phyloP scores from a whole-genome alignment of 2,329 filamentous ascomycete species.

The Diaporthe ilicicola region DNA sequence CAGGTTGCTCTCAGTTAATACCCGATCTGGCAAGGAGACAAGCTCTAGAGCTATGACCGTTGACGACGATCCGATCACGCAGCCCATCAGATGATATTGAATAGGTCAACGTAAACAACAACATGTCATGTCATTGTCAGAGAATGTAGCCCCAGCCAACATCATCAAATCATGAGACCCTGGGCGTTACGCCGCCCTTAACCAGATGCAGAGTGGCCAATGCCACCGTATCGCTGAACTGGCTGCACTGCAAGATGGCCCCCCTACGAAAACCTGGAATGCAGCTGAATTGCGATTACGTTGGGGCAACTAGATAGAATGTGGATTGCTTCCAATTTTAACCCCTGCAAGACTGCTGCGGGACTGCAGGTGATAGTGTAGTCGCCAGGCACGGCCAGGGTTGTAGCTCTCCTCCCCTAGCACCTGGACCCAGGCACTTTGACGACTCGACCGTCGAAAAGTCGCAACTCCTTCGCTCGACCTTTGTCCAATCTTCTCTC shows the following conservation, averaged over 20 bases:
- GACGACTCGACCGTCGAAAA: background rate
- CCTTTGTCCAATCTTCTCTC: background rate
- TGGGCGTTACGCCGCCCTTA: constrained; percentile 2
- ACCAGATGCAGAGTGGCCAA: background rate
- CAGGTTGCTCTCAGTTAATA: constrained; percentile 5
- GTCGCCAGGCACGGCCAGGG: background rate
- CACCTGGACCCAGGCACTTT: background rate
- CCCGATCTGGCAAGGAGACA: constrained; percentile 15
- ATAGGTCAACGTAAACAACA: background rate
- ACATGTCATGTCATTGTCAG: constrained; percentile 3
- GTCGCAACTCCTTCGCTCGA: background rate
- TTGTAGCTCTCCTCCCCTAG: background rate
- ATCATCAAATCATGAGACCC: constrained; percentile 10
- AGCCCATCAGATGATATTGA: constrained; percentile 7
- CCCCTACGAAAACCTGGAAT: constrained; percentile 1
- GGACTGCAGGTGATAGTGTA: background rate
- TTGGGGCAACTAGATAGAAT: background rate
- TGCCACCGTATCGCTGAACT: background rate
- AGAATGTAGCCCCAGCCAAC: constrained; percentile 8
- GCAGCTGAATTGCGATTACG: constrained; percentile 14
- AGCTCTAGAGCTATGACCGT: constrained; percentile 11
- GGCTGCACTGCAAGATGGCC: background rate
- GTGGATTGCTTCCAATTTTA: constrained; percentile 11
- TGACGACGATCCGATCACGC: constrained; percentile 7
- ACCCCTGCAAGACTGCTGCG: constrained; percentile 10